These are phyloP conservation scores for Diaporthe amygdali DNA, from an alignment of 2,329 filamentous ascomycete species.

Conservation along the genomic window DNA sequence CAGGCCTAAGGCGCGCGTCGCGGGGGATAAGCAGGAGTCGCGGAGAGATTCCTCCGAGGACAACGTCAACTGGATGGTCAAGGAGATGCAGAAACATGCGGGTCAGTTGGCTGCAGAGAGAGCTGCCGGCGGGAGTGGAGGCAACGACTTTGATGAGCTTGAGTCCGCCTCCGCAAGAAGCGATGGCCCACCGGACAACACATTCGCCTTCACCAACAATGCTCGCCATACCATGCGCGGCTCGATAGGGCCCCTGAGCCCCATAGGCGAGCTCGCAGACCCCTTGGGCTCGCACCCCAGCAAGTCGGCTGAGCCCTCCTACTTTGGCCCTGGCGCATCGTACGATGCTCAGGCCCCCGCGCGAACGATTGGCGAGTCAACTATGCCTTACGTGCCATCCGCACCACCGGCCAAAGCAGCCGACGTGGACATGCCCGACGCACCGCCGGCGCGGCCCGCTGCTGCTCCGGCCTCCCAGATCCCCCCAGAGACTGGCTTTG, in stretches of 20 bases:
- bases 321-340: conserved; percentile 14
- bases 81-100: conserved; percentile 80
- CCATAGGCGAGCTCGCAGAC: conserved; percentile 39
- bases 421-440: conserved; percentile 36
- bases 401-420: conserved; percentile 32
- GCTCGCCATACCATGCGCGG: conserved; percentile 28
- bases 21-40: conserved; percentile 33
- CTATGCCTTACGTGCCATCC: conserved; percentile 39
- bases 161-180: conserved; percentile 39
- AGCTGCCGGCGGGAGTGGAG: conserved; percentile 22
- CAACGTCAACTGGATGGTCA: conserved; percentile 73
- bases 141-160: conserved; percentile 34
- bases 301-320: conserved; percentile 16
- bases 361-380: conserved; percentile 35
- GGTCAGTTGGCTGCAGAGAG: conserved; percentile 58
- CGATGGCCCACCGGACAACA: conserved; percentile 40
- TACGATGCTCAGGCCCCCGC: conserved; percentile 19
- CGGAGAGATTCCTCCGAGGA: conserved; percentile 68
- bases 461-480: conserved; percentile 37
- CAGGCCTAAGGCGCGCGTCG: conserved; percentile 34
- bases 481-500: conserved; percentile 47
- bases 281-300: conserved; percentile 28
- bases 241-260: conserved; percentile 29
- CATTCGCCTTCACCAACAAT: conserved; percentile 39
- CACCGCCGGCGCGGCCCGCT: conserved; percentile 9